Percentiles rank a stretch among this genome's conserved stretches.
Conservation (phyloP, 2,329 filamentous ascomycete species). For the Colletotrichum sp. region DNA sequence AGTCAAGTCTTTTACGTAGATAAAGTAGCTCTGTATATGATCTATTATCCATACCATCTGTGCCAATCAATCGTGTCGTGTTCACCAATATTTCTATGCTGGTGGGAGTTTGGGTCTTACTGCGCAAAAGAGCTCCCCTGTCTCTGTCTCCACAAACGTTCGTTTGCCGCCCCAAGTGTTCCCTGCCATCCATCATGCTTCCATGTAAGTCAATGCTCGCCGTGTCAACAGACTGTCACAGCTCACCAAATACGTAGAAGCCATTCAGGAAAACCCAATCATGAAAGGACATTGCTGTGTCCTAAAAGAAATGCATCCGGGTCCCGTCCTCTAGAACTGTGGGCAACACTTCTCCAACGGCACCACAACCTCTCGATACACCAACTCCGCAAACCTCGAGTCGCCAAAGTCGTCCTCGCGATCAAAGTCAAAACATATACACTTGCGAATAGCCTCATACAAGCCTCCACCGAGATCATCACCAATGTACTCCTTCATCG, state of each 20-base stretch:
- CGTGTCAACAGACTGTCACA: neutral
- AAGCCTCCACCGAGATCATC: neutral
- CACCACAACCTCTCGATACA: slow-evolving; percentile 2
- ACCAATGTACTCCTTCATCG: neutral
- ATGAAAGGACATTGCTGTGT: neutral
- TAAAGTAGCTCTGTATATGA: slow-evolving; percentile 49
- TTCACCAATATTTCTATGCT: no score
- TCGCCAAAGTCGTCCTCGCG: neutral
- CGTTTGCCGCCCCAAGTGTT: neutral
- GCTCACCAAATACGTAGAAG: neutral
- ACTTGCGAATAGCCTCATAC: neutral
- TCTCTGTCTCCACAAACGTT: neutral
- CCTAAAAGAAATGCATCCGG: neutral
- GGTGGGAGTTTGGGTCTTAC: neutral
- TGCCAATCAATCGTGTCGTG: neutral
- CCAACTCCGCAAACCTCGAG: neutral
- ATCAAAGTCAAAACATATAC: neutral
- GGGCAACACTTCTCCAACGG: slow-evolving; percentile 25
- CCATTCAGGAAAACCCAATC: neutral
- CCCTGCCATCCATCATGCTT: neutral
- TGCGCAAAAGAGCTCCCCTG: neutral
- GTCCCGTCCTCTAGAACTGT: neutral
- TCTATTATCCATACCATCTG: slow-evolving; percentile 27
- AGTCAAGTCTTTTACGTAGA: slow-evolving; percentile 37
- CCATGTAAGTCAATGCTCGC: neutral